Evolutionary conservation across 2,329 filamentous ascomycete genomes (phyloP).

Genomic region (Hypocrella siamensis): DNA sequence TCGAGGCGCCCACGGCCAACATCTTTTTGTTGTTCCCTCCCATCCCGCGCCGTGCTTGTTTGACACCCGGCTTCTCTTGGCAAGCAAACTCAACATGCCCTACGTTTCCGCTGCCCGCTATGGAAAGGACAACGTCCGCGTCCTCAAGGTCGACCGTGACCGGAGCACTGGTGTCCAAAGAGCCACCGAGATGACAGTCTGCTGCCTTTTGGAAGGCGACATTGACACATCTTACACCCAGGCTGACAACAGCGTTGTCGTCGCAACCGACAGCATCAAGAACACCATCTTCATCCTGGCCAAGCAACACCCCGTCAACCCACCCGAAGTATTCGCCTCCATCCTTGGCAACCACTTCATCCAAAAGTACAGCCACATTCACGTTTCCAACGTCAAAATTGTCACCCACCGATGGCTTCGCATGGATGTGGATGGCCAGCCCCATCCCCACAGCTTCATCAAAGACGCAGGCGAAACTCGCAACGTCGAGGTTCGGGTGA

Average conservation of each 20-base stretch:
- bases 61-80: background rate
- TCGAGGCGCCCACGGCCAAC: too few species aligned
- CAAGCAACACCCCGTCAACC: conserved; percentile 82
- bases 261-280: conserved; percentile 96
- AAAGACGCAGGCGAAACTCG: conserved; percentile 81
- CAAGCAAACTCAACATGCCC: conserved; percentile 26
- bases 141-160: conserved; percentile 86
- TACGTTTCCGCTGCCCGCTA: conserved; percentile 52
- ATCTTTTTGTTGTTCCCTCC: too few species aligned
- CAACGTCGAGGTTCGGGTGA: conserved; percentile 59
- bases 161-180: conserved; percentile 62
- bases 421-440: conserved; percentile 71
- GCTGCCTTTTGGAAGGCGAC: conserved; percentile 80
- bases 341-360: conserved; percentile 81
- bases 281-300: conserved; percentile 93
- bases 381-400: conserved; percentile 66
- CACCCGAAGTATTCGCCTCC: conserved; percentile 81
- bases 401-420: conserved; percentile 83
- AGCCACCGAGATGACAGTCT: conserved; percentile 89
- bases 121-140: conserved; percentile 95
- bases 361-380: conserved; percentile 76
- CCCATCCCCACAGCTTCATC: conserved; percentile 89
- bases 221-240: conserved; percentile 82
- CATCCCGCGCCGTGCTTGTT: too few species aligned
- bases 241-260: conserved; percentile 88